Evolutionary conservation across 352 stramenopile genomes (phyloP).

Genomic region (Salisapilia sapeloensis): DNA sequence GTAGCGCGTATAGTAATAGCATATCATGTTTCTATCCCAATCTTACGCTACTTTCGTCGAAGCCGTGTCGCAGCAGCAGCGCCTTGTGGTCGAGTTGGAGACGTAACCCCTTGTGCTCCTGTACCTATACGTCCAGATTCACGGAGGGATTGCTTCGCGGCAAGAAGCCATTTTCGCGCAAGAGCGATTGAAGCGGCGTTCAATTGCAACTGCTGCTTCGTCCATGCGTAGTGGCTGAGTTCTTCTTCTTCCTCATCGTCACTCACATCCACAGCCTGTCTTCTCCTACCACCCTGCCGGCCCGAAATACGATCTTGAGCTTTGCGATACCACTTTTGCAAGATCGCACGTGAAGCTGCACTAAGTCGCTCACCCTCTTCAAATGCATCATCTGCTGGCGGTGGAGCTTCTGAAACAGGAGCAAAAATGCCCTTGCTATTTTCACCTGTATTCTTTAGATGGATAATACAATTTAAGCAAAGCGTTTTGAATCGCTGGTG

Average conservation of each 20-base stretch:
- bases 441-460: conserved; percentile 31
- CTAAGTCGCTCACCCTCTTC: conserved; percentile 36
- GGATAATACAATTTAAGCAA: conserved; percentile 85
- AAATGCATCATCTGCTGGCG: conserved; percentile 7
- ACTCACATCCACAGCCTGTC: conserved; percentile 53
- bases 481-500: conserved; percentile 91
- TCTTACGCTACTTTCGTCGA: conserved; percentile 4
- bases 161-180: conserved; percentile 64
- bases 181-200: conserved; percentile 71
- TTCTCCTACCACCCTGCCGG: conserved; percentile 30
- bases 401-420: conserved; percentile 13
- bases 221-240: conserved; percentile 55
- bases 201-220: conserved; percentile 40
- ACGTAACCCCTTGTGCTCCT: conserved; percentile 32
- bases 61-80: conserved; percentile 24
- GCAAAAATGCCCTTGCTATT: conserved; percentile 1
- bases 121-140: conserved; percentile 17
- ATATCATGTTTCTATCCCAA: not conserved
- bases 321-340: conserved; percentile 85
- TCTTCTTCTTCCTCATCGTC: conserved; percentile 77
- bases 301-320: conserved; percentile 83
- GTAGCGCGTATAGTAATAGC: not conserved
- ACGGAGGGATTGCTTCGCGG: conserved; percentile 37
- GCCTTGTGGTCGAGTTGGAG: conserved; percentile 41
- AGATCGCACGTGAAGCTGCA: conserved; percentile 74